Evolutionary conservation across 2,329 filamentous ascomycete genomes (phyloP).

Genomic region (Pseudocercospora eumusae): DNA sequence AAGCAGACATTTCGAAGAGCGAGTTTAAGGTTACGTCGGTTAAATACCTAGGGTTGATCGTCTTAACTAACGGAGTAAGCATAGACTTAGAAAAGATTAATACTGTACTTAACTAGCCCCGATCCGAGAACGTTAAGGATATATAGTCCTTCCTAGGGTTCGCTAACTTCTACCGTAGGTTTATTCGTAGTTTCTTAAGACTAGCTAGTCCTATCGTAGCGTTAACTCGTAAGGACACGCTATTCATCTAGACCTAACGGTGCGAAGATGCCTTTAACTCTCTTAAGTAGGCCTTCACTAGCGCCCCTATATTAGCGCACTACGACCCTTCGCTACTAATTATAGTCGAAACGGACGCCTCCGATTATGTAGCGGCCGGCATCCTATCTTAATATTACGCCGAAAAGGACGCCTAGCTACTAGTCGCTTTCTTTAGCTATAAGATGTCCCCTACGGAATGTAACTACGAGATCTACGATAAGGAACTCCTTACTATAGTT

Average conservation of each 20-base stretch:
- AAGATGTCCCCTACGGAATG: too few species aligned
- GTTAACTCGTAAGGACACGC: neutral
- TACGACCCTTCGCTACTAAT: neutral
- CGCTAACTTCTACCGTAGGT: too few species aligned
- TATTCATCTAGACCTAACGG: neutral
- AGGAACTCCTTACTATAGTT: too few species aligned
- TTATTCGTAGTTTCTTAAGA: neutral
- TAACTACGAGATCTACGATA: too few species aligned
- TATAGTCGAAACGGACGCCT: neutral
- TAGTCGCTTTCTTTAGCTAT: neutral
- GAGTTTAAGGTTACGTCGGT: conserved; percentile 18
- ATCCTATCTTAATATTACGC: neutral
- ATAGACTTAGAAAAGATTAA: neutral
- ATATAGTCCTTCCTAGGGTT: too few species aligned
- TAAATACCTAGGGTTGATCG: conserved; percentile 25
- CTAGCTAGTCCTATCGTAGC: neutral
- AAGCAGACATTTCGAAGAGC: conserved; percentile 21
- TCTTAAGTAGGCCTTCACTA: neutral
- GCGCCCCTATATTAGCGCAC: neutral
- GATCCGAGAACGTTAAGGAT: neutral
- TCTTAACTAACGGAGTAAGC: too few species aligned
- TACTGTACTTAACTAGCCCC: conserved; percentile 2
- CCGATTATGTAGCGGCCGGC: neutral
- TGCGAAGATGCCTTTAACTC: too few species aligned
- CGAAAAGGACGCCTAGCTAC: neutral